Base-by-base conservation (phyloP, 805 yeast species). In the Yamadazyma takamatsuzukensis region DNA sequence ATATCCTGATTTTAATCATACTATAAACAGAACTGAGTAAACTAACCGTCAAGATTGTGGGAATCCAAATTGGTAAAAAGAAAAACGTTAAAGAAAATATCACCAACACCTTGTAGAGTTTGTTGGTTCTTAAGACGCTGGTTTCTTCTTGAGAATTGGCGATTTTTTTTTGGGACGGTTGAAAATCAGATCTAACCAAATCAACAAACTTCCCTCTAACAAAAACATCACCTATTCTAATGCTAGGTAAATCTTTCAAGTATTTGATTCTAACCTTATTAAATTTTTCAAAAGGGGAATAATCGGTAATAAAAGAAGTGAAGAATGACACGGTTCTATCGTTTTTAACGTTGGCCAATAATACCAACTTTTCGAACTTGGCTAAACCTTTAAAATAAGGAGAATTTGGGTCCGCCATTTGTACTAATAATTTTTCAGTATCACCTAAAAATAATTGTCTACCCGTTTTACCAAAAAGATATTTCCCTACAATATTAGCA, bases 281-380 rank as follows among this genome's bases (percentile, higher is more conserved):
- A 18, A 39, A 36, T 29, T 64, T 59, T 21, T 78, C 78, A 52
- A 87, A 88, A 2, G 96, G 95, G 34, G 84, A 77, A 39, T 70
- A 72, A 18, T 78, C 70, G 3, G 90, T 70, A 37, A 90, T 81
- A 54, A 68, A 88, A 0, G 95, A 70, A 0, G 97, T 86, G 59
- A 78, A 84, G 54, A 87, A 90, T 11, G 90, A 81, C 6, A 89
- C 97, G 0, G 95, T 76, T 38, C 96, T 68, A 56, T 89, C 97
- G 50, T 84, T 80, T 35, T 78, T 70, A 15, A 81, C 71, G 57
- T 90, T 89, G 7, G 96, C 88, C 36, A 87, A 63, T 2, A 78
- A 53, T 3, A 75, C 61, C 33, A 82, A 70, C 34, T 71, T 67
- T 39, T 76, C 60, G 53, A 89, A 89, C 37, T 46, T 49, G 8